These are phyloP conservation scores for Metschnikowia gruessii DNA, from an alignment of 805 yeast species.

Conservation along the genomic window DNA sequence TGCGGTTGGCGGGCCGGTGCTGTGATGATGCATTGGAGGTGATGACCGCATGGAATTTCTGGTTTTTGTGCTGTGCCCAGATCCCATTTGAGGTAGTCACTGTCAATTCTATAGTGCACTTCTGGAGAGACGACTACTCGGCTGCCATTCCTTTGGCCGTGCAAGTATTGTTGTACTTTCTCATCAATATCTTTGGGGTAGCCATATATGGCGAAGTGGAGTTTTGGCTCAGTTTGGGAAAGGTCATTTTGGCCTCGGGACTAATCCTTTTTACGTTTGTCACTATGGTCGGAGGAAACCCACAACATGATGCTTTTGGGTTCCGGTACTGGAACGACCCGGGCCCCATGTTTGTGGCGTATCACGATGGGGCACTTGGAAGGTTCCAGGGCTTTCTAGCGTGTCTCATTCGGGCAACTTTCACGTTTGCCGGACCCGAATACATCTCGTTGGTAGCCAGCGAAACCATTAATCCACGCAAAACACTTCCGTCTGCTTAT, in stretches of 20 bases:
- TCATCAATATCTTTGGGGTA: slow-evolving; percentile 48
- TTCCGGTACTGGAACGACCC: slow-evolving; percentile 22
- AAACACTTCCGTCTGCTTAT: slow-evolving; percentile 73
- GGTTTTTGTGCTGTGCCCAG: slow-evolving; percentile 69
- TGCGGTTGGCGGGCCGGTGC: slow-evolving; percentile 70
- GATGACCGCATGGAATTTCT: slow-evolving; percentile 77
- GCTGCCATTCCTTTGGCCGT: slow-evolving; percentile 68
- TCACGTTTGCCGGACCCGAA: slow-evolving; percentile 85
- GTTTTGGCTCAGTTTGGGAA: slow-evolving; percentile 43
- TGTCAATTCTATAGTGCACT: slow-evolving; percentile 74
- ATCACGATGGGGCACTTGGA: slow-evolving; percentile 51
- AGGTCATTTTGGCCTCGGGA: slow-evolving; percentile 27
- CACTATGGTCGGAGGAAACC: slow-evolving; percentile 24
- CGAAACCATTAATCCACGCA: slow-evolving; percentile 70
- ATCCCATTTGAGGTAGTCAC: slow-evolving; percentile 84
- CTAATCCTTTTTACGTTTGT: slow-evolving; percentile 20
- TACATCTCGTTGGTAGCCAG: slow-evolving; percentile 83
- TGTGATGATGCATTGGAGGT: slow-evolving; percentile 73
- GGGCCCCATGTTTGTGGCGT: slow-evolving; percentile 20
- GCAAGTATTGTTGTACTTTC: slow-evolving; percentile 59
- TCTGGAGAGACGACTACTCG: slow-evolving; percentile 73
- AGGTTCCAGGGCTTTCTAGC: slow-evolving; percentile 70
- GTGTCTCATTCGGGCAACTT: slow-evolving; percentile 68
- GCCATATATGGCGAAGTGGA: slow-evolving; percentile 54
- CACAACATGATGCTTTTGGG: slow-evolving; percentile 21